Percentiles rank a stretch among this genome's conserved stretches.
These are phyloP conservation scores for Isabelozyma gotoi DNA, from an alignment of 805 yeast species.

Conservation along the genomic window DNA sequence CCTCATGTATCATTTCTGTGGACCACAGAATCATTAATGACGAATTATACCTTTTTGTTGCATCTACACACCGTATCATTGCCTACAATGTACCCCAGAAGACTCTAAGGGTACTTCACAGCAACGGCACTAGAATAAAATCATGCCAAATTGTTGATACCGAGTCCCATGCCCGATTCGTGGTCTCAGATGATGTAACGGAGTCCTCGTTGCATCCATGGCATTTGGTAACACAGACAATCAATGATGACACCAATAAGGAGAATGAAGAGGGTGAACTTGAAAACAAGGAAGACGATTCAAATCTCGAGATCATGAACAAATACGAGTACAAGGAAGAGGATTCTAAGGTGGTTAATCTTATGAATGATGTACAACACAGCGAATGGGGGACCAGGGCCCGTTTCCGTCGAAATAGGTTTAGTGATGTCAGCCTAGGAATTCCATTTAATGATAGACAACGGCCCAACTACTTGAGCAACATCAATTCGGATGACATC, in stretches of 20 bases:
- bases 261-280: background rate
- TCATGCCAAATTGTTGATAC: background rate
- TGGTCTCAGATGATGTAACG: background rate
- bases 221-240: background rate
- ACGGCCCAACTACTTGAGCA: background rate
- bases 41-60: background rate
- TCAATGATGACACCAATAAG: background rate
- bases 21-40: background rate
- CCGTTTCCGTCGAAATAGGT: conserved; percentile 6
- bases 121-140: background rate
- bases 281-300: conserved; percentile 5
- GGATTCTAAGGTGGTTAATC: conserved; percentile 9
- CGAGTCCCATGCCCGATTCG: background rate
- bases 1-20: background rate
- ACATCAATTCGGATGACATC: conserved; percentile 16
- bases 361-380: conserved; percentile 11
- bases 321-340: conserved; percentile 9
- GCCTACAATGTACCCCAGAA: background rate
- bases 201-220: background rate
- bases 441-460: background rate
- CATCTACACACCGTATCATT: background rate
- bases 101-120: background rate
- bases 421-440: background rate
- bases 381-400: conserved; percentile 7
- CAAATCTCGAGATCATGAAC: conserved; percentile 7